Base-by-base conservation (phyloP, 1,139 yeast species). In the Groenewaldozyma sp. region DNA sequence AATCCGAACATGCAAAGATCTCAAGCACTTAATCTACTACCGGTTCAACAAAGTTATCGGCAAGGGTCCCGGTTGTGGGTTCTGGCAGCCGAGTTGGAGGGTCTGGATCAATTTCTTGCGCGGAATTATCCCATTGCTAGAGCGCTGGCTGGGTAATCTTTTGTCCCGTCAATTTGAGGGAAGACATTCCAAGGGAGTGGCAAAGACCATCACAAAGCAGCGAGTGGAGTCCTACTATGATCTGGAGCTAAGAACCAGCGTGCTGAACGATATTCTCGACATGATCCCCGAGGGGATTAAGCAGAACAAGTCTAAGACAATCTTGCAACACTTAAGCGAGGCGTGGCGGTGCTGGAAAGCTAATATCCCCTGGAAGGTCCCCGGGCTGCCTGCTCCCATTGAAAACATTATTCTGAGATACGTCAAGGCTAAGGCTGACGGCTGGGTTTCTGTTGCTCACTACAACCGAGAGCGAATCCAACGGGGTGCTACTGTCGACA, bases 281-380 rank as follows among this genome's bases (percentile, higher is more conserved):
- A 87, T 87, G 95, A 87, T 93, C 39, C 98, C 98, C 0, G 95
- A 86, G 49, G 95, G 95, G 1, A 73, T 93, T 47, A 82, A 84
- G 52, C 94, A 86, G 53, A 82, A 75, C 50, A 88, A 87, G 56
- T 78, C 95, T 1, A 81, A 83, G 53, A 80, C 94, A 0, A 82
- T 93, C 40, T 64, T 93, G 37, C 97, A 91, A 54, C 99, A 93
- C 61, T 67, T 93, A 41, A 82, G 95, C 56, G 98, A 93, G 59
- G 98, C 98, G 0, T 93, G 99, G 99, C 70, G 98, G 58, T 91
- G 98, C 58, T 93, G 98, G 98, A 93, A 93, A 59, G 98, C 98
- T 1, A 88, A 91, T 54, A 82, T 91, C 45, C 95, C 96, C 1
- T 93, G 98, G 98, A 81, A 86, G 53, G 98, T 91, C 9, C 95